A percentile compares a stretch with the other conserved stretches of the same genome.
Conservation (phyloP, 164 flowering plant genomes). For the Malania oleifera region DNA sequence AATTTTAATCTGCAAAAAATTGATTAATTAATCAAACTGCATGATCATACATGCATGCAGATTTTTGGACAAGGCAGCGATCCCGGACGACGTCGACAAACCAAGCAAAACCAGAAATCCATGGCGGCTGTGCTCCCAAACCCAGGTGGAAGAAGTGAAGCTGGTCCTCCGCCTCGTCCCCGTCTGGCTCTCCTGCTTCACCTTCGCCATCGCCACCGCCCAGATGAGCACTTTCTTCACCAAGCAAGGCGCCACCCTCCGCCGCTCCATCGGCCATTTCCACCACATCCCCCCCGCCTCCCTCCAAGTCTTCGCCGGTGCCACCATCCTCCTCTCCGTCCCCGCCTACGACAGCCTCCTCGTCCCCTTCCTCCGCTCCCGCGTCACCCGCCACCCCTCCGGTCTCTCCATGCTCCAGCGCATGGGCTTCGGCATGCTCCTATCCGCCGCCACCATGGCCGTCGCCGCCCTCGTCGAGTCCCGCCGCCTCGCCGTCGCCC, state of each 20-base stretch:
- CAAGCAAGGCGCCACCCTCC: not conserved
- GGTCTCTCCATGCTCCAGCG: conserved; percentile 59
- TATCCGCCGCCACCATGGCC: conserved; percentile 29
- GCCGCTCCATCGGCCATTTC: not conserved
- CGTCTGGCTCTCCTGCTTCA: conserved; percentile 44
- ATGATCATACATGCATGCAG: no score
- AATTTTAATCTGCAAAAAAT: no score
- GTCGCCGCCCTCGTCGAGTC: conserved; percentile 40
- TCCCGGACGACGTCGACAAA: conserved; percentile 25
- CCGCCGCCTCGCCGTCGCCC: conserved; percentile 33
- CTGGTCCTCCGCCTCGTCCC: conserved; percentile 47
- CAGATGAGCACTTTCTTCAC: not conserved
- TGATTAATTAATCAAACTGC: no score
- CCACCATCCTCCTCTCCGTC: not conserved
- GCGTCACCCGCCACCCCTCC: conserved; percentile 15
- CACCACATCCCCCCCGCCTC: not conserved
- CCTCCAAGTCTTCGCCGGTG: not conserved
- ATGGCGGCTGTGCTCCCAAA: conserved; percentile 46
- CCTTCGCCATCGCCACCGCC: not conserved
- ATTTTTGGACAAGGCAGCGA: conserved; percentile 43
- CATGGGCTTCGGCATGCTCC: conserved; percentile 43
- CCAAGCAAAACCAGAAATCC: conserved; percentile 16
- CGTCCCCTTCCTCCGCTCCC: not conserved
- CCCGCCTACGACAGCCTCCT: not conserved
- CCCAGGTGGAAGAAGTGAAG: conserved; percentile 62